phyloP scores from a whole-genome alignment of 2,329 filamentous ascomycete genomes.

The Passalora sequoiae region DNA sequence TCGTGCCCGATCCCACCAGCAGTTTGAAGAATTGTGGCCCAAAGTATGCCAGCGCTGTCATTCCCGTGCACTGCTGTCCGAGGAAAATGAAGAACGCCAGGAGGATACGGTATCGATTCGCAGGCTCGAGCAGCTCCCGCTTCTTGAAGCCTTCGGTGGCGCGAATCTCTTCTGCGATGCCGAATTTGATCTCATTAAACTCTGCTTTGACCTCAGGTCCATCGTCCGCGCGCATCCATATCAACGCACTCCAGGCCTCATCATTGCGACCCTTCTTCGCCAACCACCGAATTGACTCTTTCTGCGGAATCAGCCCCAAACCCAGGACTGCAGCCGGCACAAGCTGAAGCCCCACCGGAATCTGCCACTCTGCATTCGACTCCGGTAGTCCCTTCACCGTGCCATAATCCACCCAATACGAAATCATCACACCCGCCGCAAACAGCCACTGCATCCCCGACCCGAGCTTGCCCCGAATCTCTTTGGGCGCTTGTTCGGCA shows the following conservation, averaged over 20 bases:
- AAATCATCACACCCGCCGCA: slow-evolving; percentile 46
- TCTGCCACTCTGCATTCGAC: slow-evolving; percentile 50
- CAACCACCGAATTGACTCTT: slow-evolving; percentile 50
- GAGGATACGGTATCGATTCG: slow-evolving; percentile 44
- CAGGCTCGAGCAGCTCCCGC: slow-evolving; percentile 42
- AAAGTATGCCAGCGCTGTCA: slow-evolving; percentile 52
- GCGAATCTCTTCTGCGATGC: slow-evolving; percentile 43
- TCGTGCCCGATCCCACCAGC: slow-evolving; percentile 44
- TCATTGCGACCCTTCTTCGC: slow-evolving; percentile 43
- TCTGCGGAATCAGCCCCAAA: slow-evolving; percentile 46
- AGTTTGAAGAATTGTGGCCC: slow-evolving; percentile 53
- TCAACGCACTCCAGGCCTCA: slow-evolving; percentile 46
- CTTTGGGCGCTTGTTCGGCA: slow-evolving; percentile 41
- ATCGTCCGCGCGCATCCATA: slow-evolving; percentile 49
- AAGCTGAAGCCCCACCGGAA: slow-evolving; percentile 51
- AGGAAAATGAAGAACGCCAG: slow-evolving; percentile 47
- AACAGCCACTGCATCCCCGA: slow-evolving; percentile 51
- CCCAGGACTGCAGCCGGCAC: slow-evolving; percentile 47
- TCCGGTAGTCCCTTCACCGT: slow-evolving; percentile 33
- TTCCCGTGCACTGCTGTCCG: slow-evolving; percentile 51
- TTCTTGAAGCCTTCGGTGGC: slow-evolving; percentile 35
- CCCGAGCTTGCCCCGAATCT: slow-evolving; percentile 46
- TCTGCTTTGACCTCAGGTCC: slow-evolving; percentile 36
- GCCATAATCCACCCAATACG: slow-evolving; percentile 53
- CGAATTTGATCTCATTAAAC: slow-evolving; percentile 48